Evolutionary conservation across 345 rosid species (phyloP).

Genomic region (Isatis tinctoria): DNA sequence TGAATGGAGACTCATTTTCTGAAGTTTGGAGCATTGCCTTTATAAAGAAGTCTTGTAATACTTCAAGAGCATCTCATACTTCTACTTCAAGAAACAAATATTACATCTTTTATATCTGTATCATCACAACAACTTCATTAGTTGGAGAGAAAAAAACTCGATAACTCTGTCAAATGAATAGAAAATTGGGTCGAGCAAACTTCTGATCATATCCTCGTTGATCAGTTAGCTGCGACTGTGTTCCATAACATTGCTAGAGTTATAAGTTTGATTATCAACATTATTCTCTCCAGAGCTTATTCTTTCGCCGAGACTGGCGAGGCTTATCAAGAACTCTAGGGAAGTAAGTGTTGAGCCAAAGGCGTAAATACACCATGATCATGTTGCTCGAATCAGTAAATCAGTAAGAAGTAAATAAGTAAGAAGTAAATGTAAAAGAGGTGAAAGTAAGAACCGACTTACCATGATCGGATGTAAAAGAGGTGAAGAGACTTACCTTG

Average conservation of each 20-base stretch:
- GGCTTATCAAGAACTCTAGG: constrained; percentile 63
- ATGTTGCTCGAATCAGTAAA: too few species aligned
- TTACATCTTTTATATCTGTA: neutral
- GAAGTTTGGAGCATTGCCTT: neutral
- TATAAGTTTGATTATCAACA: neutral
- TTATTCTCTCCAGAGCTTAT: neutral
- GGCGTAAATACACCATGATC: too few species aligned
- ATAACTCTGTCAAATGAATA: neutral
- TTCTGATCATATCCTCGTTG: neutral
- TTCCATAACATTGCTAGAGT: neutral
- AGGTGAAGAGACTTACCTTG: too few species aligned
- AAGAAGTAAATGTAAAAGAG: too few species aligned
- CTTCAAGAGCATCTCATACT: neutral
- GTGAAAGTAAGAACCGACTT: too few species aligned
- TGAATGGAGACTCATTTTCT: neutral
- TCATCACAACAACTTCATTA: neutral
- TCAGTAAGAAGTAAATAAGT: too few species aligned
- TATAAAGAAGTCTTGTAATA: neutral
- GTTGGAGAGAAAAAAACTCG: neutral
- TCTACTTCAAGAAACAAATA: neutral
- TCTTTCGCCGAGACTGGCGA: neutral
- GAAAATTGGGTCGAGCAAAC: neutral
- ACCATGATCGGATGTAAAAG: too few species aligned
- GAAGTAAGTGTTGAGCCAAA: constrained; percentile 52
- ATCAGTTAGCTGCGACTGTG: neutral